Percentiles rank a stretch among this genome's conserved stretches.
phyloP scores from a whole-genome alignment of 768 basidiomycete genomes.

The Mycena rosella region DNA sequence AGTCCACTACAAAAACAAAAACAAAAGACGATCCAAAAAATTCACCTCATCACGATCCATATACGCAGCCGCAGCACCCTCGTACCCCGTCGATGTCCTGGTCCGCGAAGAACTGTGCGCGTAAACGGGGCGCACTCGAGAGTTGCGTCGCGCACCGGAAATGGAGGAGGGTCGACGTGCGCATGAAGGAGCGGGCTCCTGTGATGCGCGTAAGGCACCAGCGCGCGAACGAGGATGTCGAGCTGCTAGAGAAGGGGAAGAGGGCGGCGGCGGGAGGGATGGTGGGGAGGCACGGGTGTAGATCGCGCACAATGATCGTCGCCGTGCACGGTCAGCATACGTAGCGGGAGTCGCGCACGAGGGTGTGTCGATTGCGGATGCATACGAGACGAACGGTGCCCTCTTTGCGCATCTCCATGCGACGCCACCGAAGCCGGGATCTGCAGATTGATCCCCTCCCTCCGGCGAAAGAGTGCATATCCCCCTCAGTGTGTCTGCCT shows the following conservation, averaged over 20 bases:
- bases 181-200: background rate
- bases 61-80: constrained; percentile 7
- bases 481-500: too few species aligned
- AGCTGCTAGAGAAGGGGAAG: background rate
- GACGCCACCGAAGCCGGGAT: too few species aligned
- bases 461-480: background rate
- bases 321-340: too few species aligned
- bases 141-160: background rate
- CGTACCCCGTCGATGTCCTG: constrained; percentile 2
- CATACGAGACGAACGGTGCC: too few species aligned
- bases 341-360: too few species aligned
- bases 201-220: background rate
- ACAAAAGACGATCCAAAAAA: constrained; percentile 11
- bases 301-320: too few species aligned
- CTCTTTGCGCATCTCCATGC: too few species aligned
- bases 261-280: background rate
- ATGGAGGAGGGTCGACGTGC: background rate
- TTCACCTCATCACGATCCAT: constrained; percentile 12
- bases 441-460: background rate
- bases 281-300: too few species aligned
- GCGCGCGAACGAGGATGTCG: background rate
- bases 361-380: background rate
- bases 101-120: constrained; percentile 5
- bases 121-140: background rate
- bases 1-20: background rate